Base-by-base conservation (phyloP, 345 rosid species). In the Theobroma cacao region DNA sequence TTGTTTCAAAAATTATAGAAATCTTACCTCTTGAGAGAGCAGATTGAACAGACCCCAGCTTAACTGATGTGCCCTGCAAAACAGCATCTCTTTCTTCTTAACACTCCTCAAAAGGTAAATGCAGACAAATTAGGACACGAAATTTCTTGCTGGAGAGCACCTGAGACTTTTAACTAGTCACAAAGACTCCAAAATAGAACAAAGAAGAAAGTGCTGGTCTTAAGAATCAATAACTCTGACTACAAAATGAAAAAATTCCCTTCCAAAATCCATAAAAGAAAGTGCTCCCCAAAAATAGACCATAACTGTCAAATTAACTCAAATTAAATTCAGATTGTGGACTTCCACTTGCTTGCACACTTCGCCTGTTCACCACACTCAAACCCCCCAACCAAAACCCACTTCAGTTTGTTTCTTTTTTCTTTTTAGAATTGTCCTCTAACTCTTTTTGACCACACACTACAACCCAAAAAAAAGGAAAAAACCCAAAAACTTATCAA, bases 201-300 rank as follows among this genome's bases (percentile, higher is more conserved):
- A n/a, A n/a, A n/a, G n/a, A n/a, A n/a, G n/a, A n/a, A n/a, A n/a
- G n/a, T n/a, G n/a, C n/a, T n/a, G n/a, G n/a, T n/a, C 36, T 82
- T 40, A 75, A 58, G 33, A 66, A 63, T 77, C 72, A 76, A 76
- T 67, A 68, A 72, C 61, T 79, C 24, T 67, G n/a, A 77, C 86
- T 75, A 81, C 15, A 26, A 71, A 80, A 76, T 50, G 77, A 83
- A 81, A 85, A 79, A 75, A 75, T 70, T 73, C 74, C 55, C 40
- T 70, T 67, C 66, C 61, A 59, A 78, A 56, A 74, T 61, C 70
- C 72, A 75, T 6, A 48, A 72, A 74, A 59, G 67, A 40, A 64
- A 73, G 3, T 47, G 59, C 40, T 38, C 33, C 45, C 70, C 5
- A 50, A 48, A 59, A 53, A 70, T 2, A 53, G 14, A 77, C 52